These are phyloP conservation scores for Sanghuangporus weigelae DNA, from an alignment of 1,284 basidiomycete species.

Conservation along the genomic window DNA sequence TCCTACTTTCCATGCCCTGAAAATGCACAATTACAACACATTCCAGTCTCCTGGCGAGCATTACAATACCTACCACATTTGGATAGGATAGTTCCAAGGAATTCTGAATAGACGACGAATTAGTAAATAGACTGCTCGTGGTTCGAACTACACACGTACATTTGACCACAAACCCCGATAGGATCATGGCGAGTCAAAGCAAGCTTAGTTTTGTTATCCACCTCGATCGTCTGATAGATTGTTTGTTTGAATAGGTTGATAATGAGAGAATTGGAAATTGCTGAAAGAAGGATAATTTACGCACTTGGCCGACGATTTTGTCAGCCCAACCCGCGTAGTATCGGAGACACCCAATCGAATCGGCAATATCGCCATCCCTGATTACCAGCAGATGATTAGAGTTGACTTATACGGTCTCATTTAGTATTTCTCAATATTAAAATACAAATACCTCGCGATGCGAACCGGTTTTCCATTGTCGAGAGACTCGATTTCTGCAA, in stretches of 20 bases:
- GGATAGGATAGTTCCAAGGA: conserved; percentile 90
- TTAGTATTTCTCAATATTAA: background rate
- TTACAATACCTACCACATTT: conserved; percentile 64
- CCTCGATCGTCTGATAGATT: conserved; percentile 61
- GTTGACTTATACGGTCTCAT: background rate
- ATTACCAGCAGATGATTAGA: conserved; percentile 9
- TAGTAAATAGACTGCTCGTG: background rate
- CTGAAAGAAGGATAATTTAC: conserved; percentile 5
- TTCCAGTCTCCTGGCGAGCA: background rate
- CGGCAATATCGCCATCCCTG: conserved; percentile 82
- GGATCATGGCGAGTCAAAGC: conserved; percentile 90
- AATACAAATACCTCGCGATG: conserved; percentile 54
- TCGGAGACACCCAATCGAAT: conserved; percentile 74
- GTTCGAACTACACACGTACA: conserved; percentile 42
- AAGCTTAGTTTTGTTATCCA: conserved; percentile 74
- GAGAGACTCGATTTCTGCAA: conserved; percentile 74
- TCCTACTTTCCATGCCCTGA: conserved; percentile 84
- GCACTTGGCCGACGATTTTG: conserved; percentile 50
- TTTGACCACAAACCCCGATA: conserved; percentile 89
- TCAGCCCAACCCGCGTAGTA: conserved; percentile 74
- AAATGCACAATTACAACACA: background rate
- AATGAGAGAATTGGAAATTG: background rate
- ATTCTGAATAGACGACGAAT: conserved; percentile 44
- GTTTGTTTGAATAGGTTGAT: background rate
- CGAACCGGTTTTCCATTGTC: conserved; percentile 85